Conservation (phyloP, 495 filamentous ascomycete genomes). For the Articulospora tetracladia region DNA sequence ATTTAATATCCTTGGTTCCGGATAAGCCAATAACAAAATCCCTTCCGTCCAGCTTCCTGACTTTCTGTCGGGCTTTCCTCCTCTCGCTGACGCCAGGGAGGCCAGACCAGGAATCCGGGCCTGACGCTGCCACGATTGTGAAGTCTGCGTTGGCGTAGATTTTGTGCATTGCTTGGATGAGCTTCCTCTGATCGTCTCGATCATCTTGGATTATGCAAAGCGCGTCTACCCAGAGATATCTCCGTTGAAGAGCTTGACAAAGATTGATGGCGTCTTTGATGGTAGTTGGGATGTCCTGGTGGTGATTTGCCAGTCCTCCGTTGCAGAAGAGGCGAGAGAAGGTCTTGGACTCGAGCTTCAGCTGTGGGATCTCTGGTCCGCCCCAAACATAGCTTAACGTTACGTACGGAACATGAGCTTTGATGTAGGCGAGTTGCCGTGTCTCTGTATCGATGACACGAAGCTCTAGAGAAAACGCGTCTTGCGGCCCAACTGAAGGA, state of each 20-base stretch:
- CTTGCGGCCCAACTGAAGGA: too few relatives aligned
- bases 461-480: too few relatives aligned
- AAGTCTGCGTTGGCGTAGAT: neutral
- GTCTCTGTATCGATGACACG: too few relatives aligned
- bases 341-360: neutral
- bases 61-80: too few relatives aligned
- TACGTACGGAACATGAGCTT: too few relatives aligned
- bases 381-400: constrained; percentile 1
- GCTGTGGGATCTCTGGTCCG: neutral
- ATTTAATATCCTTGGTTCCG: neutral
- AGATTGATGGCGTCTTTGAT: neutral
- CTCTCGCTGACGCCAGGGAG: neutral
- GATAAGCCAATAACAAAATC: neutral
- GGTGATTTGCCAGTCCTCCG: neutral
- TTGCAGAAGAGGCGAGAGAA: neutral
- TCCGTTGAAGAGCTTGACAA: neutral
- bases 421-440: too few relatives aligned
- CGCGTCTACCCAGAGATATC: neutral
- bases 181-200: neutral
- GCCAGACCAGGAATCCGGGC: neutral
- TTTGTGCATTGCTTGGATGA: neutral
- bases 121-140: neutral
- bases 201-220: neutral
- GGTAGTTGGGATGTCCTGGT: neutral
- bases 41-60: neutral